Base-by-base conservation (phyloP, 768 basidiomycete species). In the Collybia nuda region DNA sequence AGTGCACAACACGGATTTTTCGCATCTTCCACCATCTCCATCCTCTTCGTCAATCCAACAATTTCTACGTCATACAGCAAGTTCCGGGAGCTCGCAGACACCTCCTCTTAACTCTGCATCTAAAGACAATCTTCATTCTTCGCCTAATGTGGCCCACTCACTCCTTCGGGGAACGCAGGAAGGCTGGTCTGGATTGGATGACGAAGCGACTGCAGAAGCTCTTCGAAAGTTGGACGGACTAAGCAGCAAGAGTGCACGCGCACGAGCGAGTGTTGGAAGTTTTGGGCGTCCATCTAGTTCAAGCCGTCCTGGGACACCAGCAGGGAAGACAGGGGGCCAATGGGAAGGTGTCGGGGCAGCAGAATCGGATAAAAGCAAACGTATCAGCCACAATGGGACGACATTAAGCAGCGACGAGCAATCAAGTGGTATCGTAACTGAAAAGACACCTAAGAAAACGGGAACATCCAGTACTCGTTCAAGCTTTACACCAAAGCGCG, bases 201-300 rank as follows among this genome's bases (percentile, higher is more conserved):
- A 95, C 62, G 86, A 90, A 59, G 86, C 87, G 14, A 94, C 96
- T 6, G 90, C 84, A 6, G 94, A 96, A 60, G 92, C 93, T 7
- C 75, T 99, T 29, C 82, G 94, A 48, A 97, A 96, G 69, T 70
- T 99, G 21, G 96, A 99, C 60, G 96, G 96, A 0, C 65, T 97
- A 9, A 81, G 81, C 9, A 86, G 86, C 1, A 90, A 88, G 63
- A 84, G 79, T 32, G 82, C 87, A 8, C 81, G 88, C 42, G 82
- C 88, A 9, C 81, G 91, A 21, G 86, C 88, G 3, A 93, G 91
- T 58, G 73, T 91, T 50, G 78, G 78, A 43, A 91, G 85, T 64
- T 76, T 88, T 43, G 84, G 85, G 54, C 82, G 85, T 17, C 77
- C 83, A 38, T 76, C 80, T 6, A 79, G 77, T 59, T 71, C 77